Conservation (phyloP, 1,284 basidiomycete genomes). For the Pholiota adiposa region DNA sequence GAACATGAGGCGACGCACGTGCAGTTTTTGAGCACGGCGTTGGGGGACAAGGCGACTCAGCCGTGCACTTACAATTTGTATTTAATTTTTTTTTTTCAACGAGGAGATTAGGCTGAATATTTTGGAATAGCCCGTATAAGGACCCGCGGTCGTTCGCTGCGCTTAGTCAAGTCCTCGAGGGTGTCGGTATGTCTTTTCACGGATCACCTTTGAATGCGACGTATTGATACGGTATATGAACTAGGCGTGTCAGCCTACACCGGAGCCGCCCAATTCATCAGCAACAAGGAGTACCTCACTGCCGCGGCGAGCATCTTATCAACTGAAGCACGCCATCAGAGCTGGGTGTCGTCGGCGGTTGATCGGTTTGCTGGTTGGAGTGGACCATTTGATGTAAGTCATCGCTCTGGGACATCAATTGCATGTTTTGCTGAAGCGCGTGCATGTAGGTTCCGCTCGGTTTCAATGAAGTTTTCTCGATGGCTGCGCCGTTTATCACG, state of each 20-base stretch:
- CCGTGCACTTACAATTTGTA: constrained; percentile 66
- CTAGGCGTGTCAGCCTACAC: constrained; percentile 56
- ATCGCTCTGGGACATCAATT: not conserved
- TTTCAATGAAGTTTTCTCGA: constrained; percentile 48
- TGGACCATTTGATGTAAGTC: constrained; percentile 45
- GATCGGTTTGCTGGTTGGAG: constrained; percentile 52
- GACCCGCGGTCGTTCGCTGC: constrained; percentile 55
- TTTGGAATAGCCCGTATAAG: constrained; percentile 51
- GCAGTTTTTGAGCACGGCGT: constrained; percentile 41
- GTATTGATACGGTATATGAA: not conserved
- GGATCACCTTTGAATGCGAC: not conserved
- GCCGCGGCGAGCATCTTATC: constrained; percentile 46
- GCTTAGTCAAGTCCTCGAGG: constrained; percentile 59
- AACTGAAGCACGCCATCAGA: constrained; percentile 49
- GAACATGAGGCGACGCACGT: constrained; percentile 59
- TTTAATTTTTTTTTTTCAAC: not conserved
- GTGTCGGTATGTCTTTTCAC: constrained; percentile 38
- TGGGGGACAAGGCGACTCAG: constrained; percentile 55
- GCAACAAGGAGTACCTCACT: constrained; percentile 39
- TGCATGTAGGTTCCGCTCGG: constrained; percentile 48
- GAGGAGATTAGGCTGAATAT: not conserved
- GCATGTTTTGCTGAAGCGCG: not conserved
- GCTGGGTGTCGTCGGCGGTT: constrained; percentile 52
- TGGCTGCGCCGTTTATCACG: constrained; percentile 47
- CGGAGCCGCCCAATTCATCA: constrained; percentile 53